These are phyloP conservation scores for Sporothrix schenckii DNA, from an alignment of 2,329 filamentous ascomycete species.

Conservation along the genomic window DNA sequence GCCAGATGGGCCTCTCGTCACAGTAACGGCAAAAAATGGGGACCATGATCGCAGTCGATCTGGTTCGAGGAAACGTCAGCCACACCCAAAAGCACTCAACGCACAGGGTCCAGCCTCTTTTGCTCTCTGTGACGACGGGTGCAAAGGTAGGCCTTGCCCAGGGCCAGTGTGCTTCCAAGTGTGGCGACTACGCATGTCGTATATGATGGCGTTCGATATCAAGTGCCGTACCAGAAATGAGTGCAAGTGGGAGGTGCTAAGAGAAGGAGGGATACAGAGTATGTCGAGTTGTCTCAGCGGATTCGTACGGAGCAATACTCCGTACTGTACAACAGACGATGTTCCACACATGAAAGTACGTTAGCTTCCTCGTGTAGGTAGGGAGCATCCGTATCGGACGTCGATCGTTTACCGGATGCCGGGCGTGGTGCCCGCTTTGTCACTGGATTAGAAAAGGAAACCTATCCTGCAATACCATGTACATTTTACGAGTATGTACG, in stretches of 20 bases:
- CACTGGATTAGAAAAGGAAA: background rate
- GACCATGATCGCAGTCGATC: background rate
- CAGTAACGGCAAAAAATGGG: background rate
- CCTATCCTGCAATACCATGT: too few species aligned
- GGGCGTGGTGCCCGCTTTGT: background rate
- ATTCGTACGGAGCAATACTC: background rate
- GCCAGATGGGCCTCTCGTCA: background rate
- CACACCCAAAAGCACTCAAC: background rate
- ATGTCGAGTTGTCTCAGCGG: background rate
- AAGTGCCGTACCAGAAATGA: background rate
- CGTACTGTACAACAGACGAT: background rate
- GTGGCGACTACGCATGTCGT: background rate
- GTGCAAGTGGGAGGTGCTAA: background rate
- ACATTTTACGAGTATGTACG: background rate
- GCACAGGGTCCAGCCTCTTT: constrained; percentile 15
- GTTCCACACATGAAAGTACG: too few species aligned
- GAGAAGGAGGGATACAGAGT: background rate
- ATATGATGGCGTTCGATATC: background rate
- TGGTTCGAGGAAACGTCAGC: constrained; percentile 12
- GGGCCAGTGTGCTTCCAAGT: background rate
- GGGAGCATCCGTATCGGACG: constrained; percentile 13
- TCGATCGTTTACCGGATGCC: constrained; percentile 1
- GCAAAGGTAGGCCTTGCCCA: background rate
- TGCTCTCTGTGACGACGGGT: background rate
- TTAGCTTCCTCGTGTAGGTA: background rate